Evolutionary conservation across 768 basidiomycete genomes (phyloP).

Genomic region (Rickenella mellea): DNA sequence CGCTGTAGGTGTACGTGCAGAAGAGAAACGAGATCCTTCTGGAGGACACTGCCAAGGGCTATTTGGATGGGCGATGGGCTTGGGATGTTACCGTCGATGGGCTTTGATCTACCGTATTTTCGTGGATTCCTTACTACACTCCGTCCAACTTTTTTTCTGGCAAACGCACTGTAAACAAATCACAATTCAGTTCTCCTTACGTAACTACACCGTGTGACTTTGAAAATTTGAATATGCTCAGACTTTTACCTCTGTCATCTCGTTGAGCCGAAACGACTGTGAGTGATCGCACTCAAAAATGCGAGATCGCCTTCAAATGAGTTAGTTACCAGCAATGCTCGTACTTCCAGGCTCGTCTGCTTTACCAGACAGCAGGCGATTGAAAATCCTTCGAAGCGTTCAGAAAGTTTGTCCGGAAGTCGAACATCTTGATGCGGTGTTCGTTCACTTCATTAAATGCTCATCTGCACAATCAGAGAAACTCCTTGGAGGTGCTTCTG

Average conservation of each 20-base stretch:
- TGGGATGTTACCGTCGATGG: constrained; percentile 73
- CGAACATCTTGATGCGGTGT: constrained; percentile 68
- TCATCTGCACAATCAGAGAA: constrained; percentile 36
- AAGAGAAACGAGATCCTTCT: constrained; percentile 93
- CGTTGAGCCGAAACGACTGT: no score
- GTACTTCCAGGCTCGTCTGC: constrained; percentile 70
- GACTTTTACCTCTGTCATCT: no score
- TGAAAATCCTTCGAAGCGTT: constrained; percentile 51
- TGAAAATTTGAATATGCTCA: no score
- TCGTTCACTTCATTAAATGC: constrained; percentile 78
- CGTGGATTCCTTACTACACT: no score
- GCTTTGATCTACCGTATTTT: no score
- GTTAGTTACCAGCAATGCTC: constrained; percentile 62
- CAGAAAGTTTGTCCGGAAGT: constrained; percentile 44
- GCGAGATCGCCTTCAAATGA: no score
- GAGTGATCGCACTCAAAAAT: no score
- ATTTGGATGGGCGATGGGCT: constrained; percentile 74
- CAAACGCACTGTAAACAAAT: no score
- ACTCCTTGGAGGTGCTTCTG: constrained; percentile 34
- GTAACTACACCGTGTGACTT: no score
- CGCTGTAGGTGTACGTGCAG: constrained; percentile 75
- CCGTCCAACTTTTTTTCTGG: no score
- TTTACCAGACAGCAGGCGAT: constrained; percentile 61
- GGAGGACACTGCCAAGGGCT: constrained; percentile 89
- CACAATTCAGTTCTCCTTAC: no score